Evolutionary conservation across 306 rosid genomes (phyloP).

Genomic region (Citrullus amarus): DNA sequence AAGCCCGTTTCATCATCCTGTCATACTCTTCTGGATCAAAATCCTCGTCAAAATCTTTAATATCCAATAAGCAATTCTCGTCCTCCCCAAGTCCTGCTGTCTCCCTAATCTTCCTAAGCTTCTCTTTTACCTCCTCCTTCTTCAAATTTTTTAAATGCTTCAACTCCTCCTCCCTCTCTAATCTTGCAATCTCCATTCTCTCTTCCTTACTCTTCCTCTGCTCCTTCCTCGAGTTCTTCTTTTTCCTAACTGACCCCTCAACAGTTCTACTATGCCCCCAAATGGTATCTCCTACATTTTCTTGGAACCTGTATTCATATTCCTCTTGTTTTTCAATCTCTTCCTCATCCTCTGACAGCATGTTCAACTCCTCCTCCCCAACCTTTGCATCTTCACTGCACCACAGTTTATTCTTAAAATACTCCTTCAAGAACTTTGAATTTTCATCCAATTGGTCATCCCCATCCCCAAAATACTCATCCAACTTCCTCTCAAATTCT

Average conservation of each 20-base stretch:
- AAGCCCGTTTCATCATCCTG: slow-evolving; percentile 67
- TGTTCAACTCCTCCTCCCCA: slow-evolving; percentile 46
- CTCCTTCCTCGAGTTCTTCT: slow-evolving; percentile 60
- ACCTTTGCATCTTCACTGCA: slow-evolving; percentile 17
- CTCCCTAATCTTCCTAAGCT: slow-evolving; percentile 48
- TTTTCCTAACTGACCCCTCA: slow-evolving; percentile 83
- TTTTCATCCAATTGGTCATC: slow-evolving; percentile 30
- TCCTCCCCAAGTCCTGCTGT: slow-evolving; percentile 59
- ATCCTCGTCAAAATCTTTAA: slow-evolving; percentile 61
- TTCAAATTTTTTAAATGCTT: slow-evolving; percentile 78
- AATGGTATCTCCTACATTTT: slow-evolving; percentile 61
- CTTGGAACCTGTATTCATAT: slow-evolving; percentile 70
- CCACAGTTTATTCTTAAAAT: slow-evolving; percentile 61
- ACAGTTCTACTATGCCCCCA: slow-evolving; percentile 59
- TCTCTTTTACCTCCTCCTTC: slow-evolving; percentile 77
- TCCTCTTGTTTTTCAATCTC: slow-evolving; percentile 71
- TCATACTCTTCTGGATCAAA: slow-evolving; percentile 83
- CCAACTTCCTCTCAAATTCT: slow-evolving; percentile 40
- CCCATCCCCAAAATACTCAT: slow-evolving; percentile 54
- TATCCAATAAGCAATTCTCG: slow-evolving; percentile 38
- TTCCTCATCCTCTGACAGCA: slow-evolving; percentile 55
- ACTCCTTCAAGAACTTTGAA: slow-evolving; percentile 40
- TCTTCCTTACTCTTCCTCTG: slow-evolving; percentile 85
- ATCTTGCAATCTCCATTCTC: slow-evolving; percentile 62
- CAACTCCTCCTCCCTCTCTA: slow-evolving; percentile 88